Base-by-base conservation (phyloP, 2,329 filamentous ascomycete species). In the Ophiosphaerella narmari region DNA sequence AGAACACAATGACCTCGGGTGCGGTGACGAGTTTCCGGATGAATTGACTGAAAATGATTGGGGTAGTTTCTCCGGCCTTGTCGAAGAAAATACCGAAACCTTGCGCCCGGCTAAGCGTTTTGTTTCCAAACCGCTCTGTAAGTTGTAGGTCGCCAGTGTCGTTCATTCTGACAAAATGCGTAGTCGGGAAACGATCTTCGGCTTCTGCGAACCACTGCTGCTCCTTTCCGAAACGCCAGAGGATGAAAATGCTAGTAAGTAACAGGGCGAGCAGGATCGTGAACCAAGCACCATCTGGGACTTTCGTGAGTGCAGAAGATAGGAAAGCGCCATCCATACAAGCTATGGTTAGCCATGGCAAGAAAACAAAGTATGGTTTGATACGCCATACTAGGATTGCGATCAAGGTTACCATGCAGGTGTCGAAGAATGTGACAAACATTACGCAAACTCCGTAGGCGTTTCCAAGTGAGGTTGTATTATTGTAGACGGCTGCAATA, bases 371-470 rank as follows among this genome's bases (percentile, higher is more conserved):
- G 44, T 79, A 78, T 1, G 83, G 75, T 2, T 82, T 80, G 23
- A 88, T 69, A 16, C 82, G 79, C 89, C 89, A 92, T 34, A 90
- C 86, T 33, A 91, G 78, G 2, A 91, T 78, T 0, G 88, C 86
- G 1, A 88, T 86, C 1, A 92, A 75, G 0, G 86, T 82, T 1
- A 90, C 86, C 80, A 93, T 85, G 68, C 82, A 87, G 0, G 88
- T 91, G 46, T 87, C 87, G 63, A 92, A 85, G 67, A 91, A 90
- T 0, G 88, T 90, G 37, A 91, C 89, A 41, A 89, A 83, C 60
- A 91, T 90, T 66, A 92, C 89, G 58, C 89, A 92, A 7, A 90
- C 86, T 34, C 89, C 88, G 60, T 91, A 91, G 0, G 88, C 88
- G 61, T 90, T 85, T 21, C 88, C 88, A 0, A 91, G 79, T 1